Base-by-base conservation (phyloP, 371 early-diverging fungal species). In the Gilbertella persicaria region DNA sequence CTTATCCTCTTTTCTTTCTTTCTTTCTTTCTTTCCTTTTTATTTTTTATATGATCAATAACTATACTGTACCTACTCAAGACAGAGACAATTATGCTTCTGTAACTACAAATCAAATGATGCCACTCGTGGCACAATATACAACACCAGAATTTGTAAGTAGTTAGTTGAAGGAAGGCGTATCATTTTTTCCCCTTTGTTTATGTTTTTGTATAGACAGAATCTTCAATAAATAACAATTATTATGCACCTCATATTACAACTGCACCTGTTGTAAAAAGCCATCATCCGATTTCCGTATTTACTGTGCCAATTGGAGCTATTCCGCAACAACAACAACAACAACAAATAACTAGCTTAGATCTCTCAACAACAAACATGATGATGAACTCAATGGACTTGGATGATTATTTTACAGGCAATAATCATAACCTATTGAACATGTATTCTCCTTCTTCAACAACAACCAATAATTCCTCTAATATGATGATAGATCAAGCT, bases 211-310 rank as follows among this genome's bases (percentile, higher is more conserved):
- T 33, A 33, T 9, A 33, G 33, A 33, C 13, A 33, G 33, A 33
- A 33, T 5, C 33, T 9, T 10, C 33, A 5, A 46, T n/a, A 20
- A 46, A 46, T 12, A 46, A 33, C 6, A 46, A 46, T 21, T 35
- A 20, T 28, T 53, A 45, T 36, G 36, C 44, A 44, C 50, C 57
- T 44, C 57, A 57, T 50, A 57, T 57, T 35, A 52, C 53, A 26
- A 46, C 47, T n/a, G 53, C 62, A 2, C 62, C 62, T 33, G 51
- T 62, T 29, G 62, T 62, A n/a, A 62, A 57, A 41, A 62, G 62
- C 35, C 62, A 62, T 50, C 30, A 43, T 29, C 28, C 36, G 14
- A 45, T 30, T 16, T 45, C 33, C 33, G 33, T 33, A 10, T 33
- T 33, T 33, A 33, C 33, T 33, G 8, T 13, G 33, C 23, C 44